Base-by-base conservation (phyloP, 2,329 filamentous ascomycete species). In the Piedraia hortae region DNA sequence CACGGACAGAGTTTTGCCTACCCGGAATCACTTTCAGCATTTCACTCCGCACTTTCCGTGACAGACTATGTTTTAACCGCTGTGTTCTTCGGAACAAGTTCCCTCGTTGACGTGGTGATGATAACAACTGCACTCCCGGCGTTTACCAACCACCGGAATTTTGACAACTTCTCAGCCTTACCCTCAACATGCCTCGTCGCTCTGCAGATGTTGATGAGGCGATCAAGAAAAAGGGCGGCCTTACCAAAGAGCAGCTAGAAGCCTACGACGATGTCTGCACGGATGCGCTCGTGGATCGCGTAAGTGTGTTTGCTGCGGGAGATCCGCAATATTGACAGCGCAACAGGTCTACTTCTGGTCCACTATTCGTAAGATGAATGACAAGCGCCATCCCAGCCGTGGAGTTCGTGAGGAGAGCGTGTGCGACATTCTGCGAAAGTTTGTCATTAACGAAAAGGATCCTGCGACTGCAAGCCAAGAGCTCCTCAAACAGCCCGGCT, bases 251-350 rank as follows among this genome's bases (percentile, higher is more conserved):
- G 28, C 80, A 89, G 54, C 53, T 97, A 37, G 71, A 78, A 14
- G 70, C 71, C 21, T 93, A 93, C 52, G 85, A 97, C 50, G 85
- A 97, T 47, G 68, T 93, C 32, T 56, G 89, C 30, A 97, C 85
- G 5, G 85, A 97, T 58, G 73, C 75, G 34, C 64, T 97, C 23
- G 68, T 97, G 28, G 85, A 97, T 48, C 77, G 82, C 51, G 82
- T 91, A 59, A 49, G 72, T 59, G 18, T 25, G 21, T 19, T 6
- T 16, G 3, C 7, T 7, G 14, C 18, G 10, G 19, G 11, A 13
- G 12, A 10, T 11, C 14, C 12, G 21, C 21, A 4, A n/a, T 7
- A 11, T 14, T 22, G 12, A 22, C 21, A 29, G 10, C 20, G 10
- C 4, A 12, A 16, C 19, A 91, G 82, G 70, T 77, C 6, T 91